Percentiles rank a stretch among this genome's conserved stretches.
phyloP scores from a whole-genome alignment of 495 filamentous ascomycete species.

The Lasiosphaeris hirsuta region DNA sequence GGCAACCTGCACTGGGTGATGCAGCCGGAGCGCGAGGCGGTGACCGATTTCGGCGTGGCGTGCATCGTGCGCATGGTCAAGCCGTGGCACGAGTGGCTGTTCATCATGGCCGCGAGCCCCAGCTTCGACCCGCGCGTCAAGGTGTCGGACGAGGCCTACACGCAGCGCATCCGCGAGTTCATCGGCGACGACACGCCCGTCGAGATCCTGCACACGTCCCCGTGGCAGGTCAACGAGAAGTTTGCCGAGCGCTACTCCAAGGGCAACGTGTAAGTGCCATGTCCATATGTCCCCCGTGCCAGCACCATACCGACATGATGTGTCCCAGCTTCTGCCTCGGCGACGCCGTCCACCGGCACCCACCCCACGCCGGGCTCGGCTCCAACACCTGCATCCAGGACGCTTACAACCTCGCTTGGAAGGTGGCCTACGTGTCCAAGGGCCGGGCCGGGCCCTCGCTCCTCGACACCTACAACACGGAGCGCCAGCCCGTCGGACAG shows the following conservation, averaged over 20 bases:
- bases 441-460: conserved; percentile 20
- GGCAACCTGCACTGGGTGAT: conserved; percentile 53
- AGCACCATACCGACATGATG: neutral
- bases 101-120: conserved; percentile 27
- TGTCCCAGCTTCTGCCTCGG: conserved; percentile 33
- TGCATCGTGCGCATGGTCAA: conserved; percentile 34
- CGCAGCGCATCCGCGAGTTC: conserved; percentile 38
- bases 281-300: neutral
- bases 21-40: conserved; percentile 21
- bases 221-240: conserved; percentile 37
- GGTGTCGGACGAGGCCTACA: conserved; percentile 26
- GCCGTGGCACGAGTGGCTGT: conserved; percentile 39
- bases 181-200: conserved; percentile 46
- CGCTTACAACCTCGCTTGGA: conserved; percentile 45
- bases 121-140: conserved; percentile 18
- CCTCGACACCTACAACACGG: conserved; percentile 29
- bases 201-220: conserved; percentile 25
- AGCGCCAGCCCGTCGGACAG: conserved; percentile 35
- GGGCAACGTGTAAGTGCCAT: conserved; percentile 23
- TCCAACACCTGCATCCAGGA: conserved; percentile 43
- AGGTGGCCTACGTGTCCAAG: conserved; percentile 33
- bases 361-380: conserved; percentile 39
- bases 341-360: conserved; percentile 45
- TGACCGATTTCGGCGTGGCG: conserved; percentile 24
- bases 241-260: conserved; percentile 31